Base-by-base conservation (phyloP, 2,329 filamentous ascomycete genomes). In the Colletotrichum simmondsii region DNA sequence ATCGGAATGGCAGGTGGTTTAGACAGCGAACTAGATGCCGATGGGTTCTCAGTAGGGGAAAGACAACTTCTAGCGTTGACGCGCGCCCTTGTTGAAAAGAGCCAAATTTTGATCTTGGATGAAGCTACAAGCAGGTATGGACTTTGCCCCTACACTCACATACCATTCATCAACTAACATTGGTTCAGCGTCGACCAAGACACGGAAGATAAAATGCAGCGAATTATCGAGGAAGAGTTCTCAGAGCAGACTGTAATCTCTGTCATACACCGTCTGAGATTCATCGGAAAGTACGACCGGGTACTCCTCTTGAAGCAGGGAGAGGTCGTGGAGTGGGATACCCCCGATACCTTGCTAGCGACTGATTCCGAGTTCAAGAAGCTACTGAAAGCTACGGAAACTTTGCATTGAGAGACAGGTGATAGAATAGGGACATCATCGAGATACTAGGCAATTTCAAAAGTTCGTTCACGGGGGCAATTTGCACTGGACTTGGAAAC, bases 61-160 rank as follows among this genome's bases (percentile, higher is more conserved):
- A 77, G 81, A 24, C 87, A 88, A 72, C 78, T 89, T 0, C 85
- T 89, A 64, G 84, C 83, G 53, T 77, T 89, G 1, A 85, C 87
- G 0, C 78, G 88, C 61, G 83, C 86, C 0, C 76, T 88, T 8
- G 75, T 88, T 35, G 76, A 77, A 10, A 75, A 76, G 12, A 78
- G 77, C 26, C 26, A 70, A 10, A 53, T 70, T 6, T 32, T 70
- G 35, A 10, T 70, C 5, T 26, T 70, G 3, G 67, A 70, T 16
- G 67, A 70, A 52, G 67, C 67, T 16, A 70, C 60, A 28, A 65
- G 67, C 60, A 70, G 67, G 67, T 70, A 65, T 28, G 59, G 19
- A 54, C 11, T 14, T 54, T 54, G 2, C 22, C 52, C 8, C 19
- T 11, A n/a, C 8, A n/a, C 6, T n/a, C 19, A 6, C 7, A 10